Evolutionary conservation across 805 yeast species (phyloP), one percentile per base, ranked within the genome.

Genomic region (Saccharomycopsis vini): DNA sequence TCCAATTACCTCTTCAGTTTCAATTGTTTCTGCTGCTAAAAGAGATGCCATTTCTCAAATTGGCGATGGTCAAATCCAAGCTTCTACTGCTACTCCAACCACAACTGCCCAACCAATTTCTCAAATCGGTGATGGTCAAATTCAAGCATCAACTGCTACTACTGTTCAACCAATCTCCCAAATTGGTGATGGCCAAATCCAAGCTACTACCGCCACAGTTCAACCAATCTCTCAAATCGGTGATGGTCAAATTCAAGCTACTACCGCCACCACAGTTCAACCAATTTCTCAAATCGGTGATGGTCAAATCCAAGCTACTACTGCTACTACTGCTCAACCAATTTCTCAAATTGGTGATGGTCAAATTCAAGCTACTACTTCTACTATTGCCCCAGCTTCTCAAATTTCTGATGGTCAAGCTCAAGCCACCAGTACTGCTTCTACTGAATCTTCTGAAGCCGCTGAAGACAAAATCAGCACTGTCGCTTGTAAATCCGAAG

Each of bases 381-480:
- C 59, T 24, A 47, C 62, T 39, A 42, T 54, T 40, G 46, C 47
- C 31, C 48, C 62, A 18, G 52, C 51, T 26, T 51, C 53, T 37
- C 76, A 69, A 57, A 72, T 72, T 43, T 66, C 65, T 50, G 77
- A 72, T 51, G 76, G 76, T 54, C 76, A 71, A 59, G 61, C 70
- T 54, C 76, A 71, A 57, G 45, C 53, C 18, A 35, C 50, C 20
- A 36, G 49, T 16, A 28, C 50, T 12, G 9, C 61, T 32, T 36
- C 56, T 34, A 40, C 52, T 20, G 39, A 53, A 23, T 16, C 59
- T 40, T 43, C 55, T 23, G 50, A 51, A 46, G 52, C 56, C 22
- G 36, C 50, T 42, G 55, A 46, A 36, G 41, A 21, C 16, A 32
- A 24, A 15, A 48, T 59, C 43, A 40, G 42, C 26, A 60, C 58